Percentiles rank a stretch among this genome's conserved stretches.
phyloP scores from a whole-genome alignment of 2,329 filamentous ascomycete species.

The Coniella lustricola region DNA sequence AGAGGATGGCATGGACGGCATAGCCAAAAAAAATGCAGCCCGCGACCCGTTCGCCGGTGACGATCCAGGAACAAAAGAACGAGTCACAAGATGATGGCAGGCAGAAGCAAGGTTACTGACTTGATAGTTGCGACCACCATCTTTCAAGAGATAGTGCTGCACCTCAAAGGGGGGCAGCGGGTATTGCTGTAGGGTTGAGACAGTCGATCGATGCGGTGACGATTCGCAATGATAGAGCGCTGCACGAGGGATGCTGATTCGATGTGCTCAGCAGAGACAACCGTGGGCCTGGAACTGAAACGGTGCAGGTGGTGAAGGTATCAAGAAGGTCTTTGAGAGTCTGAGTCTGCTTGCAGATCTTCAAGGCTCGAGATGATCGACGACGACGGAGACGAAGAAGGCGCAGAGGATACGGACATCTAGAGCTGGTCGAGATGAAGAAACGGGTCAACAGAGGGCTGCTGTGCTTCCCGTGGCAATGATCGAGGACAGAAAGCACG shows the following conservation, averaged over 20 bases:
- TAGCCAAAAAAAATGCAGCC: not conserved
- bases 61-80: not conserved
- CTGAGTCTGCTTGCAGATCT: slow-evolving; percentile 6
- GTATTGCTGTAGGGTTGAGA: slow-evolving; percentile 10
- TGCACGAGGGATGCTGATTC: slow-evolving; percentile 12
- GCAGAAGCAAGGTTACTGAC: slow-evolving; percentile 34
- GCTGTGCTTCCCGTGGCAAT: too few species aligned
- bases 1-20: not conserved
- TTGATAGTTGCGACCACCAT: slow-evolving; percentile 61
- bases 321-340: not conserved
- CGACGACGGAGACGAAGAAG: not conserved
- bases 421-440: not conserved
- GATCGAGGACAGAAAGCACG: too few species aligned
- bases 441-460: not conserved
- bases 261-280: slow-evolving; percentile 7
- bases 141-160: slow-evolving; percentile 35
- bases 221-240: slow-evolving; percentile 10
- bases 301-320: not conserved
- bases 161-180: slow-evolving; percentile 31
- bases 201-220: not conserved
- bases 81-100: not conserved
- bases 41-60: not conserved
- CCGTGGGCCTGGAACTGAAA: not conserved
- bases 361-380: not conserved
- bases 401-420: not conserved